phyloP scores from a whole-genome alignment of 192 early-diverging fungal genomes.

The Podila clonocystis region DNA sequence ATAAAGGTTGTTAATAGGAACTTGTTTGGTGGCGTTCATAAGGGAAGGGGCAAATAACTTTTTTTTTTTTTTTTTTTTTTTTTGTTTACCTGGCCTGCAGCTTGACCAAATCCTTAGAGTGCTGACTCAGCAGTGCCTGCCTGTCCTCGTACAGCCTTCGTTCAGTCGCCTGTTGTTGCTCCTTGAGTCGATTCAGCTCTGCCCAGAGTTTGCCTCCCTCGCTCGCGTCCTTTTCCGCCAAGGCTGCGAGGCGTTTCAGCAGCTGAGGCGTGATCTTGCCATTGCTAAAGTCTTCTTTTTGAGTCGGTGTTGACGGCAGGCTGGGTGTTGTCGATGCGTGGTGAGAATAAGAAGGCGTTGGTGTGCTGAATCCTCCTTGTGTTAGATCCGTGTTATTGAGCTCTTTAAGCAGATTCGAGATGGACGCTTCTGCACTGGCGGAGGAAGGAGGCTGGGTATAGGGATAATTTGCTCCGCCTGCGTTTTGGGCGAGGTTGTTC shows the following conservation, averaged over 20 bases:
- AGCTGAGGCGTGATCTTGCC: constrained; percentile 45
- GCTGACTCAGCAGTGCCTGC: constrained; percentile 10
- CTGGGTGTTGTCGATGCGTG: background rate
- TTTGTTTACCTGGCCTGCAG: constrained; percentile 37
- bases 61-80: background rate
- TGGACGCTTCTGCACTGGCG: background rate
- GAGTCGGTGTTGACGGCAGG: too few relatives aligned
- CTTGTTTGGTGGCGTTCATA: background rate
- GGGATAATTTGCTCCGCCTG: background rate
- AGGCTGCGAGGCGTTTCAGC: constrained; percentile 21
- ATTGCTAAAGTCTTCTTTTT: constrained; percentile 25
- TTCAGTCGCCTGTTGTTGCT: constrained; percentile 20
- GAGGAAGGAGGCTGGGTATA: background rate
- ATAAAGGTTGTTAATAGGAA: too few relatives aligned
- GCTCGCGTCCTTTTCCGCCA: constrained; percentile 26
- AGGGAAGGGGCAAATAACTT: background rate
- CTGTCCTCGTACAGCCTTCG: constrained; percentile 20
- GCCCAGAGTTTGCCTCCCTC: constrained; percentile 14
- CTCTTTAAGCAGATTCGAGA: background rate
- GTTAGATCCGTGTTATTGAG: background rate
- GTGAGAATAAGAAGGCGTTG: background rate
- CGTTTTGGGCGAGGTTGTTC: background rate
- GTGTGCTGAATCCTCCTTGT: too few relatives aligned
- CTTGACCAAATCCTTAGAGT: constrained; percentile 27
- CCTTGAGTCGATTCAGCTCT: constrained; percentile 19